Evolutionary conservation across 2,329 filamentous ascomycete genomes (phyloP).

Genomic region (Alternaria ventricosa): DNA sequence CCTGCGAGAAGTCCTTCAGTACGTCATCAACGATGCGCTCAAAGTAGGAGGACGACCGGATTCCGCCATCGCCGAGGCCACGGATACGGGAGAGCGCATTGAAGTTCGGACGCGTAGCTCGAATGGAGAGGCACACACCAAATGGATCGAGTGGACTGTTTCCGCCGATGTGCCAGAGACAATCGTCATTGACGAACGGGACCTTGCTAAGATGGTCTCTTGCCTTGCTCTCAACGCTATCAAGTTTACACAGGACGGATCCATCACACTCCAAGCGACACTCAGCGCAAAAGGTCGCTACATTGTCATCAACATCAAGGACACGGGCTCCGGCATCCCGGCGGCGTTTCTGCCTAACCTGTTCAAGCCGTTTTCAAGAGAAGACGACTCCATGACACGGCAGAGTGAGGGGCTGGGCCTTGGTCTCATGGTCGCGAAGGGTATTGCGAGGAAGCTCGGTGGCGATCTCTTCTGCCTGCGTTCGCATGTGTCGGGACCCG

Average conservation of each 20-base stretch:
- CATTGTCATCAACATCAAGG: conserved; percentile 67
- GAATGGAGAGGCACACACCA: conserved; percentile 53
- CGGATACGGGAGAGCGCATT: conserved; percentile 56
- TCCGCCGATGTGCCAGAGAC: conserved; percentile 59
- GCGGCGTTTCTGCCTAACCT: conserved; percentile 69
- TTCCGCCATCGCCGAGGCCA: conserved; percentile 57
- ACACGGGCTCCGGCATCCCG: conserved; percentile 73
- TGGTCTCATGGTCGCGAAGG: conserved; percentile 75
- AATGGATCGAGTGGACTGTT: conserved; percentile 59
- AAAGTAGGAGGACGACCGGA: conserved; percentile 61
- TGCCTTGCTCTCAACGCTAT: conserved; percentile 71
- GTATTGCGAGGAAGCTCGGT: conserved; percentile 70
- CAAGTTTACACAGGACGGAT: conserved; percentile 72
- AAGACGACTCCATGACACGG: conserved; percentile 71
- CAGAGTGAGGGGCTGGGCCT: conserved; percentile 72
- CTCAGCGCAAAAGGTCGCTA: conserved; percentile 60
- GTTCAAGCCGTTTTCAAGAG: conserved; percentile 73
- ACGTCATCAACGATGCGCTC: conserved; percentile 60
- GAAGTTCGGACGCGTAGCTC: conserved; percentile 55
- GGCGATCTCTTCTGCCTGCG: conserved; percentile 70
- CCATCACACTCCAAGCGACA: conserved; percentile 63
- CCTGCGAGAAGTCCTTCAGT: conserved; percentile 58
- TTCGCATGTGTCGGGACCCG: conserved; percentile 66
- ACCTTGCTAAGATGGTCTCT: conserved; percentile 68
- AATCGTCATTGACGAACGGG: conserved; percentile 67